Conservation (phyloP, 2,329 filamentous ascomycete species). For the Hypoxylon sp. region DNA sequence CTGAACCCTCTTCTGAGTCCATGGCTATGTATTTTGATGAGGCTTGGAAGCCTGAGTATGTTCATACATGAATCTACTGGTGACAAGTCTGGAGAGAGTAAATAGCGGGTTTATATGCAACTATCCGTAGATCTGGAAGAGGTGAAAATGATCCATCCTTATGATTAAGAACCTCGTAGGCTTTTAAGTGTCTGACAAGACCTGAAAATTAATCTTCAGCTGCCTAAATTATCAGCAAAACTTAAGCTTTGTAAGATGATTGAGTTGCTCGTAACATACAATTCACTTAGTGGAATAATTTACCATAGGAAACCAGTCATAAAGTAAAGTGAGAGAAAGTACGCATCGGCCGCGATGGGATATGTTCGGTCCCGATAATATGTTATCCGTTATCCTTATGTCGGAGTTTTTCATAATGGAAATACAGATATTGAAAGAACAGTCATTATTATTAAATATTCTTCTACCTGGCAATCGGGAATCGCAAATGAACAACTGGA, state of each 20-base stretch:
- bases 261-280: background rate
- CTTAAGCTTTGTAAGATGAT: background rate
- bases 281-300: background rate
- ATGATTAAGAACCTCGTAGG: background rate
- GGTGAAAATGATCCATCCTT: background rate
- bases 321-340: background rate
- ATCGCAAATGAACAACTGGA: background rate
- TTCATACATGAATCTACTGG: background rate
- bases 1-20: slow-evolving; percentile 37
- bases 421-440: background rate
- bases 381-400: slow-evolving; percentile 3
- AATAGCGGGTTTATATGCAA: slow-evolving; percentile 40
- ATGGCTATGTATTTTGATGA: slow-evolving; percentile 8
- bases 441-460: background rate
- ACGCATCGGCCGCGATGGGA: background rate
- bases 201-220: background rate
- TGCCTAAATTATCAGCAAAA: background rate
- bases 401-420: background rate
- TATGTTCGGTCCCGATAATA: background rate
- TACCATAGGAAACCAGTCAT: background rate
- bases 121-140: slow-evolving; percentile 35
- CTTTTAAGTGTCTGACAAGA: background rate
- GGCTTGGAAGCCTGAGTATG: background rate
- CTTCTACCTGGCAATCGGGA: background rate
- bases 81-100: background rate